Conservation (phyloP, 805 yeast species). For the Saccharomyces eubayanus region DNA sequence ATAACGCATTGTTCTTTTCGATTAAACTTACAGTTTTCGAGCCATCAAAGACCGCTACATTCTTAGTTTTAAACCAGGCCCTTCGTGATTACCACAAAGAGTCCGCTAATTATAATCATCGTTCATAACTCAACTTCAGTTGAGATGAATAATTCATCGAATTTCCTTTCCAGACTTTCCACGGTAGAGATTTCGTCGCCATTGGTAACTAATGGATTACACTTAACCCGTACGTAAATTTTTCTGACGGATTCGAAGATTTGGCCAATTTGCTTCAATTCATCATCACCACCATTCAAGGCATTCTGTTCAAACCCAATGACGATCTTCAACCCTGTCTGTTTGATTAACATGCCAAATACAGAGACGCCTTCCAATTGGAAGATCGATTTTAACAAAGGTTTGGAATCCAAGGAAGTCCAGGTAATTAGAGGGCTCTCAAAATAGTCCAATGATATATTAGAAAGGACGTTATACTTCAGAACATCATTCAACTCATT, state of each 20-base stretch:
- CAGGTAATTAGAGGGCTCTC: conserved; percentile 23
- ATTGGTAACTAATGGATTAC: conserved; percentile 20
- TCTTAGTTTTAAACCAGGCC: no score
- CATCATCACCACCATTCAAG: conserved; percentile 5
- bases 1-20: no score
- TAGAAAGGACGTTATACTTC: conserved; percentile 27
- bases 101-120: not conserved
- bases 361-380: conserved; percentile 26
- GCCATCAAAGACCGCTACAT: no score
- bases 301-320: conserved; percentile 17
- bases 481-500: conserved; percentile 18
- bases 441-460: conserved; percentile 29
- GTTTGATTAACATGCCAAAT: conserved; percentile 23
- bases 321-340: conserved; percentile 26
- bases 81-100: not conserved
- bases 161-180: conserved; percentile 11
- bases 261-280: conserved; percentile 7
- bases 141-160: conserved; percentile 7
- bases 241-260: conserved; percentile 19
- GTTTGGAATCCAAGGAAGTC: conserved; percentile 12
- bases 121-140: not conserved
- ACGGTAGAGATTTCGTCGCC: conserved; percentile 4
- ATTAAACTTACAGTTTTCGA: no score
- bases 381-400: conserved; percentile 17
- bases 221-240: conserved; percentile 19